phyloP scores from a whole-genome alignment of 148 eudicot genomes.

The Suaeda aralocaspica region DNA sequence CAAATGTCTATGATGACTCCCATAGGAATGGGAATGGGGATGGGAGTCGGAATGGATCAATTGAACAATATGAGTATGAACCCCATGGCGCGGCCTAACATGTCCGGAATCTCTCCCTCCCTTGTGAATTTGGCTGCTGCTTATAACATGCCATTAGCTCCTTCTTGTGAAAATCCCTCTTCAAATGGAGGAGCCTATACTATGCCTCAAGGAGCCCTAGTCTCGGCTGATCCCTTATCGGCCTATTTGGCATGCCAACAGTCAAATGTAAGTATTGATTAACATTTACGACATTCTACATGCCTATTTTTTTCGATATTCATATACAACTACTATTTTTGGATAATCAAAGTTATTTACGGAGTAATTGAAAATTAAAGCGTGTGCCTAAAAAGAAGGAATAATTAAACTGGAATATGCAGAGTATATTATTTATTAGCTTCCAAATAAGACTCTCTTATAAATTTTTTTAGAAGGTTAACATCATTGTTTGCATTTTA shows the following conservation, averaged over 20 bases:
- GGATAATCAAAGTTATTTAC: no score
- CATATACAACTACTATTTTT: no score
- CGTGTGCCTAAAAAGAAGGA: no score
- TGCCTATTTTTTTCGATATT: no score
- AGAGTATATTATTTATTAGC: no score
- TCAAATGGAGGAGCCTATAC: slow-evolving; percentile 24
- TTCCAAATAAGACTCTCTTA: no score
- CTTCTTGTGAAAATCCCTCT: slow-evolving; percentile 45
- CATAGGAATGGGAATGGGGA: slow-evolving; percentile 46
- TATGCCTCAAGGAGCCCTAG: slow-evolving; percentile 20
- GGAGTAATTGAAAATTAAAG: no score
- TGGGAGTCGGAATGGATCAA: slow-evolving; percentile 28
- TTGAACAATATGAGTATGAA: slow-evolving; percentile 48
- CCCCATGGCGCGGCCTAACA: slow-evolving; percentile 27
- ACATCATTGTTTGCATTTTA: slow-evolving; percentile 13
- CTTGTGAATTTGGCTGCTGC: slow-evolving; percentile 33
- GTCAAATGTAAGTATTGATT: slow-evolving; percentile 42
- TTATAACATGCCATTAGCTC: slow-evolving; percentile 29
- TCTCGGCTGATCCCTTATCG: slow-evolving; percentile 43
- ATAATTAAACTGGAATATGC: no score
- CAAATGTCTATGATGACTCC: slow-evolving; percentile 79
- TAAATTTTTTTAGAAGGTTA: no score
- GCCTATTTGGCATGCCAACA: slow-evolving; percentile 58
- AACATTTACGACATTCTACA: no score
- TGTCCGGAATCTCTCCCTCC: slow-evolving; percentile 31